A percentile compares a stretch with the other conserved stretches of the same genome.
Evolutionary conservation across 2,329 filamentous ascomycete species (phyloP).

Genomic region (Aspergillus tamarii): DNA sequence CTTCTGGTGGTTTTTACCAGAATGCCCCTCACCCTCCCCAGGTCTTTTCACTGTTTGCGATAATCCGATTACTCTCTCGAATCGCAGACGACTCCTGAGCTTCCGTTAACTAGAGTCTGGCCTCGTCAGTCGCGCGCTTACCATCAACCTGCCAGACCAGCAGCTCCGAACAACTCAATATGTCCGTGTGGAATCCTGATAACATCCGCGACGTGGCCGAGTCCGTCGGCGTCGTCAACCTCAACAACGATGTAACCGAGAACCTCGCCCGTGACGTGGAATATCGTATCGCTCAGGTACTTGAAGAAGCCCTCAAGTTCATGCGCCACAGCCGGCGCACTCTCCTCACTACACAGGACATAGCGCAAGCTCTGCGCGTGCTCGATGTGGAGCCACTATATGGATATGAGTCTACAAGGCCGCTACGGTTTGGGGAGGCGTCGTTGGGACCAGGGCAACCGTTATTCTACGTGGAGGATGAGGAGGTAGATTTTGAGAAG

Average conservation of each 20-base stretch:
- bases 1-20: not conserved
- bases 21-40: not conserved
- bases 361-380: constrained; percentile 80
- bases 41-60: not conserved
- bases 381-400: constrained; percentile 94
- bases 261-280: constrained; percentile 92
- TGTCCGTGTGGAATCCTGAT: constrained; percentile 90
- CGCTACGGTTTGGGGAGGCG: constrained; percentile 89
- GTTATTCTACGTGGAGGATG: constrained; percentile 95
- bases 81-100: not conserved
- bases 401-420: constrained; percentile 90
- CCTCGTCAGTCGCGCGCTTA: not conserved
- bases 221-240: constrained; percentile 81
- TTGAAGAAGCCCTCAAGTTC: constrained; percentile 91
- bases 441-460: constrained; percentile 91
- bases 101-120: not conserved
- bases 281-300: constrained; percentile 89
- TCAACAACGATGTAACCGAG: constrained; percentile 84
- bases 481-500: constrained; percentile 98
- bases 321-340: constrained; percentile 92
- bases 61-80: not conserved
- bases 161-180: constrained; percentile 28
- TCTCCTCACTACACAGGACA: constrained; percentile 83
- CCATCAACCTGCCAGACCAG: not conserved
- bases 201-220: constrained; percentile 96